These are phyloP conservation scores for Orbilia javanica DNA, from an alignment of 2,329 filamentous ascomycete genomes.

Conservation along the genomic window DNA sequence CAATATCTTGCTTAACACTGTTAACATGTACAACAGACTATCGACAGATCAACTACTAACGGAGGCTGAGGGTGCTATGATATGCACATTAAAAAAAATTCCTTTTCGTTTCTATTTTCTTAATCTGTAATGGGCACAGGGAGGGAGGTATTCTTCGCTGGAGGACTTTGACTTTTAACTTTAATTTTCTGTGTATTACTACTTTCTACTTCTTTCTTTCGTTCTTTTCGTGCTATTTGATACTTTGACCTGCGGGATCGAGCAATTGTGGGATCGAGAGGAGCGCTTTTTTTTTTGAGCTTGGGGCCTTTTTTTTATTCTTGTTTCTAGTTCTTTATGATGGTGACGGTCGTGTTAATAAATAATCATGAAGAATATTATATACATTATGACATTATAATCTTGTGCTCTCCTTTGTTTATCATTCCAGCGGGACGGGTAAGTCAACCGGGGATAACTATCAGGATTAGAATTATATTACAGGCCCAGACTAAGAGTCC, in stretches of 20 bases:
- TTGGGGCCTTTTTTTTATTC: neutral
- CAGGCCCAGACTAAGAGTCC: neutral
- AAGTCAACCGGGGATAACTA: no score
- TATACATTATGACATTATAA: conserved; percentile 4
- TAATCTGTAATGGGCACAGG: conserved; percentile 20
- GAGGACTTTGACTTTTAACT: conserved; percentile 3
- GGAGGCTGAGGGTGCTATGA: neutral
- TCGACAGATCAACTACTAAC: conserved; percentile 7
- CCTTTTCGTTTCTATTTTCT: conserved; percentile 5
- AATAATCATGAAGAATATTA: conserved; percentile 10
- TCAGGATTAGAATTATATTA: neutral
- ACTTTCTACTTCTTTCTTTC: neutral
- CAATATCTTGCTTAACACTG: conserved; percentile 20
- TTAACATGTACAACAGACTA: conserved; percentile 18
- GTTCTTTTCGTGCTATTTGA: neutral
- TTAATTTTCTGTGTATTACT: conserved; percentile 31
- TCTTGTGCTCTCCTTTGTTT: neutral
- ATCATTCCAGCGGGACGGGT: no score
- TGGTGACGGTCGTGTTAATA: conserved; percentile 16
- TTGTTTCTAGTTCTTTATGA: no score
- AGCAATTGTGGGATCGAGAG: conserved; percentile 3
- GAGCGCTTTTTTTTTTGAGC: conserved; percentile 1
- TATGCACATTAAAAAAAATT: neutral
- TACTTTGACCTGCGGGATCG: conserved; percentile 3
- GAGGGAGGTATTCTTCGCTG: conserved; percentile 1